phyloP scores from a whole-genome alignment of 306 rosid species.

The Begonia loranthoides region DNA sequence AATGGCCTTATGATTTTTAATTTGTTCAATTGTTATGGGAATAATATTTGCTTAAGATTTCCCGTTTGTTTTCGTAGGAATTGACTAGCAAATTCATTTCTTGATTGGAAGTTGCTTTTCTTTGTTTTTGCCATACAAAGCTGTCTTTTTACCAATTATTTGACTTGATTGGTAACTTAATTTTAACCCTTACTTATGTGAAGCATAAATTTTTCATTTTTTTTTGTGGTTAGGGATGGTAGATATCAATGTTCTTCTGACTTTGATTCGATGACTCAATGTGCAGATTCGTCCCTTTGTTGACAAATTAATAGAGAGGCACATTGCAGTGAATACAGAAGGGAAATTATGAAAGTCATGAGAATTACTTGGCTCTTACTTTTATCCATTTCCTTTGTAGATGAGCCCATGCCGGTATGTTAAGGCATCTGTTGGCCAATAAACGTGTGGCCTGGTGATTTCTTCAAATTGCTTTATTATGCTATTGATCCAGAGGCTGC shows the following conservation, averaged over 20 bases:
- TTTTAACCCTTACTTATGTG: no score
- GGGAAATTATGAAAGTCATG: slow-evolving; percentile 31
- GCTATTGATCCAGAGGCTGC: slow-evolving; percentile 18
- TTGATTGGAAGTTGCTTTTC: no score
- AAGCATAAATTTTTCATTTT: no score
- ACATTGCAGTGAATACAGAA: slow-evolving; percentile 42
- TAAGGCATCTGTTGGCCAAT: slow-evolving; percentile 12
- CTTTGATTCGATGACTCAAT: slow-evolving; percentile 19
- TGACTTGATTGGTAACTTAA: no score
- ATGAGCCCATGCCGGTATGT: slow-evolving; percentile 9
- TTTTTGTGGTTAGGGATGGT: no score
- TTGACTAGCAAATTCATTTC: no score
- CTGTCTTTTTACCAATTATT: no score
- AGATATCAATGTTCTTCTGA: slow-evolving; percentile 8
- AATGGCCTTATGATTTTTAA: no score
- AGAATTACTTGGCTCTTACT: slow-evolving; percentile 13
- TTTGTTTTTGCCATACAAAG: no score
- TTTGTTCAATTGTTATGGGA: no score
- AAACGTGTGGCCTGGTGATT: slow-evolving; percentile 7
- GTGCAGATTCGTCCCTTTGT: slow-evolving; percentile 90
- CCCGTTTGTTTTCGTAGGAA: no score
- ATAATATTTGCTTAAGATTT: no score
- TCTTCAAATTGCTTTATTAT: slow-evolving; percentile 10
- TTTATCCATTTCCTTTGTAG: slow-evolving; percentile 10
- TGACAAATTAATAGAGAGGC: slow-evolving; percentile 80